Evolutionary conservation across 176 grass and related monocot species (phyloP).

Genomic region (Bonia amplexicaulis): DNA sequence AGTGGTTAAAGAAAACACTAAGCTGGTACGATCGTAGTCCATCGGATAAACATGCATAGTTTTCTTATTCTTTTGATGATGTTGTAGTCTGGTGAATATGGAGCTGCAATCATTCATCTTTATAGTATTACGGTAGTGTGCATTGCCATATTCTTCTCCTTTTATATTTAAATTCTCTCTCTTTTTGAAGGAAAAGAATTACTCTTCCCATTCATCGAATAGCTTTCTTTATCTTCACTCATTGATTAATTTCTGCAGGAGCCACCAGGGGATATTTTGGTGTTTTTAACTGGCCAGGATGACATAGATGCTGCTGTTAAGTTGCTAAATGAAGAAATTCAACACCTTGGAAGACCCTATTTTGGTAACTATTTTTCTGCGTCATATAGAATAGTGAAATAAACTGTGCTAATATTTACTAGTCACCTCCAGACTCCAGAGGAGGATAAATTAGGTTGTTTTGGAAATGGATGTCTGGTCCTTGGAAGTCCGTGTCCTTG

Average conservation of each 20-base stretch:
- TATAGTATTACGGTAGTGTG: background rate
- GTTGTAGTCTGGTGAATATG: slow-evolving; percentile 18
- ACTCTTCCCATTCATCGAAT: background rate
- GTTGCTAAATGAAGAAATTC: slow-evolving; percentile 69
- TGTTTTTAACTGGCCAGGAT: slow-evolving; percentile 94
- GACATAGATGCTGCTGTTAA: slow-evolving; percentile 83
- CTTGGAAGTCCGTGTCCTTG: too few relatives aligned
- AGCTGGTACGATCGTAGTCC: background rate
- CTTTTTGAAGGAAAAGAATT: background rate
- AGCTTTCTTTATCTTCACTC: background rate
- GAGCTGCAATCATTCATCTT: background rate
- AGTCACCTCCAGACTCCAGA: background rate
- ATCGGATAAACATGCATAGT: background rate
- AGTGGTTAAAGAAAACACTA: background rate
- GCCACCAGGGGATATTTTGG: slow-evolving; percentile 81
- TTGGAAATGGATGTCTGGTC: background rate
- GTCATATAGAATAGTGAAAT: background rate
- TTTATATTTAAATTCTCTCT: background rate
- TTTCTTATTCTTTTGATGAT: background rate
- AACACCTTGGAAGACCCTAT: slow-evolving; percentile 41
- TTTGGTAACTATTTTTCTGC: slow-evolving; percentile 40
- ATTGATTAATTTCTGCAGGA: slow-evolving; percentile 40
- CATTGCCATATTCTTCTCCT: background rate
- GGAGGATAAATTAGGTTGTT: background rate
- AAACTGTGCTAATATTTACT: slow-evolving; percentile 16